Percentiles rank a stretch among this genome's conserved stretches.
These are phyloP conservation scores for Pterocarpus macrocarpus DNA, from an alignment of 306 rosid genomes.

Conservation along the genomic window DNA sequence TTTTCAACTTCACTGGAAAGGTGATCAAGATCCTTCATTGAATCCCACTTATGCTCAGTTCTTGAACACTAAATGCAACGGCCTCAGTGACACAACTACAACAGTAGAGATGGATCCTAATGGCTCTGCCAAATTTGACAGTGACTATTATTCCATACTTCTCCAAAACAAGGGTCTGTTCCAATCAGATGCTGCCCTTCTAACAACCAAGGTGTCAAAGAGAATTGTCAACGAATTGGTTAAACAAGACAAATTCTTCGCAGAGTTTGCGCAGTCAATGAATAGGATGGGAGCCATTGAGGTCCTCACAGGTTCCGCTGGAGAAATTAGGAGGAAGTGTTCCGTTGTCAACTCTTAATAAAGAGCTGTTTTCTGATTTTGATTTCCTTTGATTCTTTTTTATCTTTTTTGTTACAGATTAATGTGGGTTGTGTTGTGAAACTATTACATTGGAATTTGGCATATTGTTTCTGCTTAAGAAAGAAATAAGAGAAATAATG, in stretches of 20 bases:
- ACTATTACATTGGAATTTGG: background rate
- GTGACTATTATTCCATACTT: slow-evolving; percentile 52
- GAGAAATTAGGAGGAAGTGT: slow-evolving; percentile 76
- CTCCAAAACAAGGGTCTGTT: slow-evolving; percentile 56
- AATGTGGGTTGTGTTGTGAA: background rate
- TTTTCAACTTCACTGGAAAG: slow-evolving; percentile 70
- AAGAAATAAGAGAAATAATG: no score
- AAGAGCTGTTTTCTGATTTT: background rate
- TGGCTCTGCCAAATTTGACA: slow-evolving; percentile 51
- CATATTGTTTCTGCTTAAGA: background rate
- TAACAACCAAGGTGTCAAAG: slow-evolving; percentile 42
- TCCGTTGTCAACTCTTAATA: slow-evolving; percentile 57
- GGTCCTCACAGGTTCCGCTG: slow-evolving; percentile 52
- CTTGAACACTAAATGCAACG: slow-evolving; percentile 48
- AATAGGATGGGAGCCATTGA: slow-evolving; percentile 65
- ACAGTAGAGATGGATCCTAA: slow-evolving; percentile 58
- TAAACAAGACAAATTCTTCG: slow-evolving; percentile 48
- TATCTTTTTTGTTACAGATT: background rate
- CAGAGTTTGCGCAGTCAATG: slow-evolving; percentile 58
- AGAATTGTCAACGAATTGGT: slow-evolving; percentile 36
- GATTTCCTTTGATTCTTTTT: background rate
- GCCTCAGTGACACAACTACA: slow-evolving; percentile 47
- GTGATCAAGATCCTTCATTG: slow-evolving; percentile 71
- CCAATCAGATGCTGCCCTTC: slow-evolving; percentile 69
- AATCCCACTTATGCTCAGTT: slow-evolving; percentile 47